Base-by-base conservation (phyloP, 257 asterid species). In the Primulina tabacum region DNA sequence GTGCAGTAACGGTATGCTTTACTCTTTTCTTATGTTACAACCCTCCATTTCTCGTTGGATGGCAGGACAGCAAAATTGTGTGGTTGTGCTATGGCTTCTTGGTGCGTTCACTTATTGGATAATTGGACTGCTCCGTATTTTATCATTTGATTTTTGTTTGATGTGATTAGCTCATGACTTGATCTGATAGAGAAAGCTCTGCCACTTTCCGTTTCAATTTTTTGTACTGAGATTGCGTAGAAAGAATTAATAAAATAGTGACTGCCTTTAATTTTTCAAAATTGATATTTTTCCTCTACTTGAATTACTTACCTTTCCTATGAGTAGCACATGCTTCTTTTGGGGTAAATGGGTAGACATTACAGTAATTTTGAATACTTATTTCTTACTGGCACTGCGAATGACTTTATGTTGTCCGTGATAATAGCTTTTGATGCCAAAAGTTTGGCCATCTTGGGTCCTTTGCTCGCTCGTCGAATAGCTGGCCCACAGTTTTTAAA, bases 1-100 rank as follows among this genome's bases (percentile, higher is more conserved):
- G 68, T 94, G 99, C 92, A 94, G 97, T 79, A 88, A 86, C 79
- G 99, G 99, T 94, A 94, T 82, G 97, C 85, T 62, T 75, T 82
- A 82, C 71, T 72, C 77, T 80, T 80, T 85, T 79, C 79, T 80
- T 72, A 76, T 64, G 78, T 78, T 82, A 75, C 75, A 70, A 32
- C 71, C 73, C 58, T 74, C 57, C 80, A 55, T 79, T 81, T 47
- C 78, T 81, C 62, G 73, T 75, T 84, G 78, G 72, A 62, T 83
- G 78, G 72, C 69, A 68, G 73, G 60, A 70, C 67, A 69, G 76
- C 65, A 71, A 81, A 62, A 21, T 52, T 64, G 40, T 62, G 72
- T 69, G 76, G 56, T 67, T 78, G 60, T 61, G 60, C 71, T 65
- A 34, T 68, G 59, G 62, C 8, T 60, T 9, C 37, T 68, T 65